Conservation (phyloP, 2,329 filamentous ascomycete species). For the Calonectria fujianensis region DNA sequence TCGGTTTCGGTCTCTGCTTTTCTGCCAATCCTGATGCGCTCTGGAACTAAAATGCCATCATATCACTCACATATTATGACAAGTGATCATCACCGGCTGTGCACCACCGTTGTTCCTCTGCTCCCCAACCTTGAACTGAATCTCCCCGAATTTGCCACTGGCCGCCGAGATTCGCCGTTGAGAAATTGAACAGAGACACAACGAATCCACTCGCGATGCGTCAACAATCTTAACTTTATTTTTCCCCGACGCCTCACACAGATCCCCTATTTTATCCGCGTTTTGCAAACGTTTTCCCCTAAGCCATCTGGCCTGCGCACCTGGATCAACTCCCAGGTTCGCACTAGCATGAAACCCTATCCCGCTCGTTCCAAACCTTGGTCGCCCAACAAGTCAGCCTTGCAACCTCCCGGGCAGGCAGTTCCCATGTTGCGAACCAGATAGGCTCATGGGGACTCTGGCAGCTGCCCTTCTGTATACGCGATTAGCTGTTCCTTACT, state of each 20-base stretch:
- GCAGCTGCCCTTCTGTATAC: not conserved
- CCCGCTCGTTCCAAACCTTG: not conserved
- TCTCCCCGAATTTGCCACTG: not conserved
- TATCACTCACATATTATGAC: not conserved
- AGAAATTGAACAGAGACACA: not conserved
- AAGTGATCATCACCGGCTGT: not conserved
- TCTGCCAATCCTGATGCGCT: not conserved
- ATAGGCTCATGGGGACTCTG: not conserved
- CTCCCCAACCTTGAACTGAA: not conserved
- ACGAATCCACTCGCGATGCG: not conserved
- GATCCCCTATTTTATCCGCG: conserved; percentile 9
- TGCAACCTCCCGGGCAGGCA: not conserved
- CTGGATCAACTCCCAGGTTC: not conserved
- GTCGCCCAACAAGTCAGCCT: not conserved
- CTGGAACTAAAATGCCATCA: not conserved
- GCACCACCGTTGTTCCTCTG: not conserved
- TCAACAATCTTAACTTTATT: conserved; percentile 1
- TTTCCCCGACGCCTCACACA: not conserved
- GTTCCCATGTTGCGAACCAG: not conserved
- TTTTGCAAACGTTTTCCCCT: not conserved
- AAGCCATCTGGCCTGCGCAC: not conserved
- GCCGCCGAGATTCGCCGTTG: not conserved
- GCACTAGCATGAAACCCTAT: conserved; percentile 1
- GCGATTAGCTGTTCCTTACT: not conserved
- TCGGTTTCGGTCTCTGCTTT: not conserved